Evolutionary conservation across 1,284 basidiomycete genomes (phyloP), one percentile per base, ranked within the genome.

Genomic region (Pseudozyma hubeiensis): DNA sequence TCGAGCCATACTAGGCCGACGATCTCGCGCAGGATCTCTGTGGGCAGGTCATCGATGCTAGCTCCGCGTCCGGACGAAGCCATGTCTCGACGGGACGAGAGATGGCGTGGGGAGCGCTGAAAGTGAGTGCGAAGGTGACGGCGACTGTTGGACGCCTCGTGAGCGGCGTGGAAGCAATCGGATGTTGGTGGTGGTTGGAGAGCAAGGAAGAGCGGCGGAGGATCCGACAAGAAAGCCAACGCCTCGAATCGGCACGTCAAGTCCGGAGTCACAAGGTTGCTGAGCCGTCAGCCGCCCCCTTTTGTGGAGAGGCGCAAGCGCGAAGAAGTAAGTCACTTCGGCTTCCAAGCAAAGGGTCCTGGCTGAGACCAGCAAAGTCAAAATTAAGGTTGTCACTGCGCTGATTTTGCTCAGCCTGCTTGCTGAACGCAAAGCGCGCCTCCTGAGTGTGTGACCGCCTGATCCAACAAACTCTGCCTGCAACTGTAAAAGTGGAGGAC

Each of bases 1-100:
- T 74, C 78, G 39, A 80, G 69, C 62, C 79, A 81, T 19, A 80
- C 70, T 57, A 78, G 60, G 57, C 74, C 74, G 47, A 77, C 72
- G 29, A 80, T 69, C 50, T 77, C 76, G 50, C 74, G 69, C 5
- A 78, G 63, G 54, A 80, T 80, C 39, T 80, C 78, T n/a, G 71
- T 70, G 19, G 78, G 76, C 46, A 78, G 45, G 56, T 75, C 63
- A 66, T 62, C 64, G 72, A 75, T 70, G 53, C 40, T 61, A 1
- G 71, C 64, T 58, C 53, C 52, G 31, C 54, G 53, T 56, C 61
- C 39, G 56, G 60, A 55, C 66, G 55, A 39, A 59, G 53, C 66
- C 66, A 69, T 69, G 55, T 63, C 64, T 59, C 56, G 30, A 17
- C 43, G 11, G 39, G 34, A 19, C 49, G 34, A 60, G 34, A 60